These are phyloP conservation scores for Colletotrichum eremochloae DNA, from an alignment of 2,329 filamentous ascomycete genomes.

Conservation along the genomic window DNA sequence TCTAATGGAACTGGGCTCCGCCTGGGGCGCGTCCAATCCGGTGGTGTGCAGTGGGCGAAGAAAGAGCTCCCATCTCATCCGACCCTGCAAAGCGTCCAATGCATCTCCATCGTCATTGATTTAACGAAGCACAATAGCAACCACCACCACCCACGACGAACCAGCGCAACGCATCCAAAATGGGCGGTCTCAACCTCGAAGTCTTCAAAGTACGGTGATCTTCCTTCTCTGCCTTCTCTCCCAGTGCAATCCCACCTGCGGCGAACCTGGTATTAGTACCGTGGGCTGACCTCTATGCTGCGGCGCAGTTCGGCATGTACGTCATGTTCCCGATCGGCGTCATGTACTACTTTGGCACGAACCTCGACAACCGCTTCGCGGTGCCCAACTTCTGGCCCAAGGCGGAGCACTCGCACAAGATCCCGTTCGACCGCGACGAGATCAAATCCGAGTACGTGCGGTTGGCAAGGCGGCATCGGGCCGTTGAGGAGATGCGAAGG, in stretches of 20 bases:
- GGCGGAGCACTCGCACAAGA: conserved; percentile 79
- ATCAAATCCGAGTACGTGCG: conserved; percentile 85
- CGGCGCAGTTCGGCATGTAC: conserved; percentile 91
- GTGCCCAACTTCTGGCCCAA: conserved; percentile 96
- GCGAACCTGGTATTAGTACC: neutral
- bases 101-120: conserved; percentile 27
- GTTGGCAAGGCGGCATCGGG: conserved; percentile 74
- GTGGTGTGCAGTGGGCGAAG: conserved; percentile 6
- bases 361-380: conserved; percentile 91
- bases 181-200: conserved; percentile 88
- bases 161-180: conserved; percentile 45
- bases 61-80: conserved; percentile 25
- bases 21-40: conserved; percentile 32
- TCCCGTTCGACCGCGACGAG: conserved; percentile 84
- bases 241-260: neutral
- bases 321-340: conserved; percentile 98
- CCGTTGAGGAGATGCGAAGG: conserved; percentile 79
- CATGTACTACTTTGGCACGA: conserved; percentile 99
- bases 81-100: conserved; percentile 22
- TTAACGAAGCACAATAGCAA: neutral
- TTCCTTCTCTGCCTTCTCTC: neutral
- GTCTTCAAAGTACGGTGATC: conserved; percentile 79
- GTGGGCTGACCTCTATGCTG: conserved; percentile 13
- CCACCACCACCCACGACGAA: neutral
- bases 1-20: neutral